phyloP scores from a whole-genome alignment of 495 filamentous ascomycete species.

The Aspergillus ellipticus region DNA sequence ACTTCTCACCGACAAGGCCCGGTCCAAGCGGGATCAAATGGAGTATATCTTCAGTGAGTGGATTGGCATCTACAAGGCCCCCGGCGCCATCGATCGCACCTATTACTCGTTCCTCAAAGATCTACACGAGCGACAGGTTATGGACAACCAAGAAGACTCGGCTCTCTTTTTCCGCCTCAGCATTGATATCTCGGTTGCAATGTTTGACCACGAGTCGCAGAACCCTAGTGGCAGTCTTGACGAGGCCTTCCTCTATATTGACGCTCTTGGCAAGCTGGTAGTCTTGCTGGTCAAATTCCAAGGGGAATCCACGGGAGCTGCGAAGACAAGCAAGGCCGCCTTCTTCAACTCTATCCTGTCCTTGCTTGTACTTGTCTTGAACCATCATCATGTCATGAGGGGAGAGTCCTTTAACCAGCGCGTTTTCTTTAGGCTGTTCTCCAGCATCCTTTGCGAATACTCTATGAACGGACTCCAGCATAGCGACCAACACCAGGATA shows the following conservation, averaged over 20 bases:
- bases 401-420: constrained; percentile 81
- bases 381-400: constrained; percentile 76
- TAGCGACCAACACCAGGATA: constrained; percentile 58
- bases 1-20: constrained; percentile 46
- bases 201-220: constrained; percentile 63
- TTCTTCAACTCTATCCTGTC: constrained; percentile 74
- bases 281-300: constrained; percentile 69
- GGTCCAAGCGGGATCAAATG: constrained; percentile 69
- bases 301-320: constrained; percentile 54
- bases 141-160: constrained; percentile 69
- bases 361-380: constrained; percentile 74
- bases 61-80: constrained; percentile 75
- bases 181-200: constrained; percentile 72
- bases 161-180: constrained; percentile 75
- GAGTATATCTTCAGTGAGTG: constrained; percentile 95
- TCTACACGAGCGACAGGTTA: constrained; percentile 65
- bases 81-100: constrained; percentile 65
- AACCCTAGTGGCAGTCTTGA: constrained; percentile 59
- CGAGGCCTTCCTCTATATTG: constrained; percentile 70
- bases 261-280: constrained; percentile 85
- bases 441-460: constrained; percentile 74
- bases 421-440: constrained; percentile 89
- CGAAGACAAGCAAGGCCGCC: constrained; percentile 54
- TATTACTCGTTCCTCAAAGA: constrained; percentile 78
- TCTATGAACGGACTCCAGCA: constrained; percentile 42